phyloP scores from a whole-genome alignment of 176 grass and related monocot species.

The Oryza brachyantha region DNA sequence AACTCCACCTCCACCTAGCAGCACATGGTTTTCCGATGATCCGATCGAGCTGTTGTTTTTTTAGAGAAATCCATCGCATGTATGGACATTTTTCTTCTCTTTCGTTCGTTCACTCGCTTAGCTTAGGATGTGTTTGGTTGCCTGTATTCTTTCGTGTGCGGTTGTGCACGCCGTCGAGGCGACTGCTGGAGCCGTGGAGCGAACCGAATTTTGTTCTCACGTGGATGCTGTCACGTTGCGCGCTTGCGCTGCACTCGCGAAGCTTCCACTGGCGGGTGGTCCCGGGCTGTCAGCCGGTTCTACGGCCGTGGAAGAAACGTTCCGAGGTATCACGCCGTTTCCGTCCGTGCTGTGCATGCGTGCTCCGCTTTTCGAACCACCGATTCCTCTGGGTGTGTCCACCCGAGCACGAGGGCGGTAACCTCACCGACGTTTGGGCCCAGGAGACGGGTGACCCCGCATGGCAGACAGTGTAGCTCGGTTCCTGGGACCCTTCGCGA shows the following conservation, averaged over 20 bases:
- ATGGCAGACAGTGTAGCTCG: neutral
- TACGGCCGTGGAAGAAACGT: neutral
- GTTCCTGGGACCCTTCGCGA: neutral
- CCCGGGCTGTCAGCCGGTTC: neutral
- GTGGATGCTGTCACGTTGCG: no score
- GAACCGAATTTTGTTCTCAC: neutral
- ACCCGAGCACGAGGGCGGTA: neutral
- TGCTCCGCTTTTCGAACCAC: neutral
- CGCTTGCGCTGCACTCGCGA: neutral
- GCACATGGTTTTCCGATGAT: no score
- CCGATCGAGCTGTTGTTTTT: no score
- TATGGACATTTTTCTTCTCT: no score
- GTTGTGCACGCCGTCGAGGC: neutral
- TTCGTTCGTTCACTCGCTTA: no score
- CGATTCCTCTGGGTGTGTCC: neutral
- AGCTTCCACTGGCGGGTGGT: neutral
- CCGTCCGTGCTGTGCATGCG: neutral
- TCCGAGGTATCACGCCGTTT: neutral
- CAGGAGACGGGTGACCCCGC: neutral
- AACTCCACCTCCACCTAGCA: slow-evolving; percentile 37
- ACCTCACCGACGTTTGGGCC: neutral
- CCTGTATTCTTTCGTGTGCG: neutral
- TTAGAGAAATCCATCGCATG: no score
- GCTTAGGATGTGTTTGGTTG: no score
- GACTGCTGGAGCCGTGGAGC: no score